Evolutionary conservation across 768 basidiomycete species (phyloP).

Genomic region (Leccinum boreale): DNA sequence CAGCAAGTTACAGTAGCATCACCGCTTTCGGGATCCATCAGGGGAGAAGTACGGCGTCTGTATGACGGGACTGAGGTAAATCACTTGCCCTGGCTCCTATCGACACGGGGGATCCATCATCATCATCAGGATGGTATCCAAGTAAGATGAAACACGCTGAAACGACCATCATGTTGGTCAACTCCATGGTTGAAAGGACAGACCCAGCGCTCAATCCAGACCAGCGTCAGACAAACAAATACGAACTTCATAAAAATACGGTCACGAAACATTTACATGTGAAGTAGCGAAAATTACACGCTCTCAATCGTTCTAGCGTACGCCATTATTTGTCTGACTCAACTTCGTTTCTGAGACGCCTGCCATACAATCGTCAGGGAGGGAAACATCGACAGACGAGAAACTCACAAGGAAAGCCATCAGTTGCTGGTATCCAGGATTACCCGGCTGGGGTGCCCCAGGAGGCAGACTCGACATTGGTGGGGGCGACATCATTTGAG

Average conservation of each 20-base stretch:
- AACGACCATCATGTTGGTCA: background rate
- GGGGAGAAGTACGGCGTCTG: background rate
- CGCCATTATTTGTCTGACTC: background rate
- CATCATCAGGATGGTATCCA: background rate
- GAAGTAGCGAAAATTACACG: background rate
- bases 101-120: background rate
- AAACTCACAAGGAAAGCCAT: conserved; percentile 65
- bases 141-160: background rate
- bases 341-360: conserved; percentile 31
- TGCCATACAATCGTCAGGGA: conserved; percentile 2
- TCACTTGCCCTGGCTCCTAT: background rate
- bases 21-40: too few relatives aligned
- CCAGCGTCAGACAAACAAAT: conserved; percentile 4
- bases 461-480: conserved; percentile 40
- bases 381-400: background rate
- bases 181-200: background rate
- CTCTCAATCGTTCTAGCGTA: background rate
- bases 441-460: conserved; percentile 40
- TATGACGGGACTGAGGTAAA: background rate
- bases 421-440: conserved; percentile 55
- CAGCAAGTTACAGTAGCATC: too few relatives aligned
- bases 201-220: background rate
- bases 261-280: conserved; percentile 15
- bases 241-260: conserved; percentile 29
- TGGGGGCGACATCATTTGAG: conserved; percentile 43